Percentiles rank a stretch among this genome's conserved stretches.
Conservation (phyloP, 305 asterid genomes). For the Lippia alba region DNA sequence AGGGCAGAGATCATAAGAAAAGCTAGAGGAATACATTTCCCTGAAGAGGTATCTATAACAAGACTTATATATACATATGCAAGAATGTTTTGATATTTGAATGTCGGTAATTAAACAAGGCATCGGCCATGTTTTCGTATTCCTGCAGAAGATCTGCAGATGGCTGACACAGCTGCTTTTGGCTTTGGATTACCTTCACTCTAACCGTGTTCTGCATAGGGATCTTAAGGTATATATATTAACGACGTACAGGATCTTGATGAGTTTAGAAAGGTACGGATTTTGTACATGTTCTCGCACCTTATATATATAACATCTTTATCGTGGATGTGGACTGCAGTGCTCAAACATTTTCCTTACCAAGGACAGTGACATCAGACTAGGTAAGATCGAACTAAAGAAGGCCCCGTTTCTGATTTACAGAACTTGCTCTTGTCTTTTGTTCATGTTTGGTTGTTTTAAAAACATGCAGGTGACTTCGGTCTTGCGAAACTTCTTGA, state of each 20-base stretch:
- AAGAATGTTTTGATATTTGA: background rate
- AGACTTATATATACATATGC: background rate
- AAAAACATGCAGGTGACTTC: conserved; percentile 68
- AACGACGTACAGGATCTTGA: background rate
- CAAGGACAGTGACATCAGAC: conserved; percentile 67
- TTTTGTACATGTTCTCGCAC: background rate
- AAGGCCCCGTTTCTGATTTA: conserved; percentile 4
- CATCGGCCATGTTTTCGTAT: conserved; percentile 15
- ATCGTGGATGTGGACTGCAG: conserved; percentile 42
- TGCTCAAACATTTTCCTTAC: conserved; percentile 94
- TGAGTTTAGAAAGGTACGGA: background rate
- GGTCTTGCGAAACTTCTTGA: conserved; percentile 85
- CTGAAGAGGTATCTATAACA: conserved; percentile 74
- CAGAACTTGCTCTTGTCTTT: conserved; percentile 1
- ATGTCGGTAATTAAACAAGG: background rate
- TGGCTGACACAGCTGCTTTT: conserved; percentile 90
- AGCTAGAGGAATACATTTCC: conserved; percentile 68
- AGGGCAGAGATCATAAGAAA: conserved; percentile 75
- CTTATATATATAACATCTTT: conserved; percentile 2
- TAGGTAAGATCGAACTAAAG: conserved; percentile 52
- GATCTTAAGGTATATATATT: conserved; percentile 72
- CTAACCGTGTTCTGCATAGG: conserved; percentile 79
- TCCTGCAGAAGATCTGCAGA: conserved; percentile 72
- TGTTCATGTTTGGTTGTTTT: conserved; percentile 30
- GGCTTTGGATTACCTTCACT: conserved; percentile 90